Evolutionary conservation across 1,284 basidiomycete genomes (phyloP).

Genomic region (Kwoniella shivajii): DNA sequence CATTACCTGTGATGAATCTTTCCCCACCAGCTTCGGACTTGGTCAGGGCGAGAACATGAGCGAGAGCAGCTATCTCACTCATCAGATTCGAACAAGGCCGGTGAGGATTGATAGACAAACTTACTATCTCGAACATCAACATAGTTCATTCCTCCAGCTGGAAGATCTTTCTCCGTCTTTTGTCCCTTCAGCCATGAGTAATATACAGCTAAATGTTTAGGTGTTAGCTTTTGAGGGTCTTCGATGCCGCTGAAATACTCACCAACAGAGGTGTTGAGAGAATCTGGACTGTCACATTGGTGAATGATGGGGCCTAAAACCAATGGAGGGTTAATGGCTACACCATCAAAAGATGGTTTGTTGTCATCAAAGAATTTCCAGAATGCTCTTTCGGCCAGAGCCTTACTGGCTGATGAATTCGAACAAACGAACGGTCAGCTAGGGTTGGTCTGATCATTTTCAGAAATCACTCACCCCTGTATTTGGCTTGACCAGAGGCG

Average conservation of each 20-base stretch:
- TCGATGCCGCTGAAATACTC: slow-evolving; percentile 1
- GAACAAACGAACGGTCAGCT: too few relatives aligned
- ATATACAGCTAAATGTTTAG: slow-evolving; percentile 34
- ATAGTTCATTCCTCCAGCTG: slow-evolving; percentile 55
- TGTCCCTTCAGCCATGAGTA: slow-evolving; percentile 54
- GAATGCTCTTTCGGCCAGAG: slow-evolving; percentile 64
- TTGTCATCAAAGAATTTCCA: slow-evolving; percentile 63
- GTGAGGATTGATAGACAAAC: background rate
- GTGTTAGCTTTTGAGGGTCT: background rate
- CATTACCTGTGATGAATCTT: slow-evolving; percentile 61
- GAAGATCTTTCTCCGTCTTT: slow-evolving; percentile 52
- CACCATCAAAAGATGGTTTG: slow-evolving; percentile 62
- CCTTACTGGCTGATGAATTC: slow-evolving; percentile 60
- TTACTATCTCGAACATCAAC: slow-evolving; percentile 61
- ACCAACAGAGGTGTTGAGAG: slow-evolving; percentile 62
- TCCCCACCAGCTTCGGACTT: slow-evolving; percentile 63
- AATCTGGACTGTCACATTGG: slow-evolving; percentile 56
- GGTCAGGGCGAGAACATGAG: slow-evolving; percentile 62
- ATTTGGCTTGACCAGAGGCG: slow-evolving; percentile 57
- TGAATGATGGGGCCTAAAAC: slow-evolving; percentile 61
- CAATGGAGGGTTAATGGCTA: slow-evolving; percentile 60
- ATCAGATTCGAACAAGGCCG: background rate
- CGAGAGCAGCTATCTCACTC: slow-evolving; percentile 56
- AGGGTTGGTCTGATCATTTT: too few relatives aligned
- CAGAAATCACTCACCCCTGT: slow-evolving; percentile 19